A percentile compares a stretch with the other conserved stretches of the same genome.
Evolutionary conservation across 2,329 filamentous ascomycete genomes (phyloP).

Genomic region (Byssoonygena ceratinophila): DNA sequence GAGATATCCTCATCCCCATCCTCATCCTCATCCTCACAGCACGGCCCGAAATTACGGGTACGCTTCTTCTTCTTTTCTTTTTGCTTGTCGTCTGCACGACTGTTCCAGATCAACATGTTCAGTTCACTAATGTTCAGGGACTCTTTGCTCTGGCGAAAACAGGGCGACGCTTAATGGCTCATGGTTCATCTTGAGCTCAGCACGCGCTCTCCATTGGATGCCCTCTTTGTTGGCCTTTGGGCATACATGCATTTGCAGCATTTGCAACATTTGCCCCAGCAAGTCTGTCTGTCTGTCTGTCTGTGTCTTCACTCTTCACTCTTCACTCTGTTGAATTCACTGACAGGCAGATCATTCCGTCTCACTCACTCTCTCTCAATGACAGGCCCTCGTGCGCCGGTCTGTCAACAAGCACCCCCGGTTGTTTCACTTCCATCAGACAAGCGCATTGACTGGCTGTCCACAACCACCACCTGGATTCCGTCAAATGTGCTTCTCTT

Average conservation of each 20-base stretch:
- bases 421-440: slow-evolving; percentile 1
- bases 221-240: slow-evolving; percentile 22
- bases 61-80: not conserved
- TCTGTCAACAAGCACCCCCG: not conserved
- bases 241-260: slow-evolving; percentile 19
- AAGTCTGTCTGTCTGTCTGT: no score
- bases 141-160: slow-evolving; percentile 18
- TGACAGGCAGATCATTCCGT: not conserved
- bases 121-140: slow-evolving; percentile 13
- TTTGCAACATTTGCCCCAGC: slow-evolving; percentile 2
- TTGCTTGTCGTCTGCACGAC: not conserved
- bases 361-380: not conserved
- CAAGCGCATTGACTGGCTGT: not conserved
- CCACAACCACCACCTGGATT: not conserved
- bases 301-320: no score
- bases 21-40: not conserved
- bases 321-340: no score
- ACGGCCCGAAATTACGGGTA: slow-evolving; percentile 12
- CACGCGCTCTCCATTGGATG: slow-evolving; percentile 27
- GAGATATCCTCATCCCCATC: not conserved
- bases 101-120: slow-evolving; percentile 15
- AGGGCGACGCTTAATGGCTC: slow-evolving; percentile 27
- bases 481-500: no score
- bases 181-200: slow-evolving; percentile 24
- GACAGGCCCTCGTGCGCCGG: slow-evolving; percentile 8